phyloP scores from a whole-genome alignment of 2,329 filamentous ascomycete species.

The Ilyonectria robusta region DNA sequence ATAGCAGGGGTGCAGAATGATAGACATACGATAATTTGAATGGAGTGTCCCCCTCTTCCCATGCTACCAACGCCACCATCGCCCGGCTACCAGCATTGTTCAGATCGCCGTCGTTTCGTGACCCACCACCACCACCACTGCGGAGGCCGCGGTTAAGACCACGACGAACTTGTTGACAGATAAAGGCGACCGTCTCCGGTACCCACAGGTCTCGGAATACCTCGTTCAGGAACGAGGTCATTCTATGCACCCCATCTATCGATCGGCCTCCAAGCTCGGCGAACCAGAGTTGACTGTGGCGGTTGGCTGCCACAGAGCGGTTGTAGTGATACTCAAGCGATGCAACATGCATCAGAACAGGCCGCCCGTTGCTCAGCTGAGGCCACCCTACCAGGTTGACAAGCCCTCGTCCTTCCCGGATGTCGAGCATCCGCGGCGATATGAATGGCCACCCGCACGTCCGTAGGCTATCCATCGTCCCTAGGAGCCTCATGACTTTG shows the following conservation, averaged over 20 bases:
- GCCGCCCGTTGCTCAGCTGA: neutral
- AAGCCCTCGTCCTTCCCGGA: neutral
- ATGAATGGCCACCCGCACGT: neutral
- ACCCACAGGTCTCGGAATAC: constrained; percentile 29
- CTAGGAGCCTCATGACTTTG: neutral
- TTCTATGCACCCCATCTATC: neutral
- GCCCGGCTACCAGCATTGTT: neutral
- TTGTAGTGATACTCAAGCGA: neutral
- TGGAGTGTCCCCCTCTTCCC: neutral
- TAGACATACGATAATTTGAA: constrained; percentile 4
- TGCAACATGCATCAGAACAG: neutral
- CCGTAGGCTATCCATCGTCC: neutral
- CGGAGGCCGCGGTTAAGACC: constrained; percentile 4
- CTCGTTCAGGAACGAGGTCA: constrained; percentile 2
- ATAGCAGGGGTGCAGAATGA: neutral
- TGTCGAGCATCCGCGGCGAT: neutral
- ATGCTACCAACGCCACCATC: neutral
- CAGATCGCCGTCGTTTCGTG: too few species aligned
- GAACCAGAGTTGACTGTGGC: neutral
- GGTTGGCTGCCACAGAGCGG: neutral
- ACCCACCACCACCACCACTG: constrained; percentile 1
- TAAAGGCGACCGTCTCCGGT: constrained; percentile 22
- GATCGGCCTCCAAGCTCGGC: neutral
- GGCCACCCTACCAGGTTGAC: neutral
- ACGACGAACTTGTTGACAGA: constrained; percentile 18